A percentile compares a stretch with the other conserved stretches of the same genome.
Evolutionary conservation across 1,284 basidiomycete species (phyloP).

Genomic region (Trichosporon asahii): DNA sequence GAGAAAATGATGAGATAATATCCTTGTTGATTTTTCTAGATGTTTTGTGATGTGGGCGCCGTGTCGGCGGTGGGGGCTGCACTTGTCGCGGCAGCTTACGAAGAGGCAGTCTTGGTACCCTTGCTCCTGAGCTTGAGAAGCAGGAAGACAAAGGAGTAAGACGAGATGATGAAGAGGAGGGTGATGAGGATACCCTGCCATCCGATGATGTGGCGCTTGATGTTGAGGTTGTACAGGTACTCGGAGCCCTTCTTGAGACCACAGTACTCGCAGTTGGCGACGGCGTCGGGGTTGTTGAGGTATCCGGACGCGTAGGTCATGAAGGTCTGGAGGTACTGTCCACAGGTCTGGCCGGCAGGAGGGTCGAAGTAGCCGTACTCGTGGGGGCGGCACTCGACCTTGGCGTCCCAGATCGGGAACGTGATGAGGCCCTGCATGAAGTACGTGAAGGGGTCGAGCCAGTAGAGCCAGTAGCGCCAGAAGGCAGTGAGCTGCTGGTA

Average conservation of each 20-base stretch:
- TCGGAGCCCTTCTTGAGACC: slow-evolving; percentile 36
- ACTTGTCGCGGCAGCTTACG: background rate
- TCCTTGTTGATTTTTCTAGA: background rate
- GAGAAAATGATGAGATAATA: background rate
- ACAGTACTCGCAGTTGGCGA: slow-evolving; percentile 39
- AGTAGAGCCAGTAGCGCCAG: slow-evolving; percentile 43
- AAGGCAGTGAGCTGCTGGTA: slow-evolving; percentile 36
- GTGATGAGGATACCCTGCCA: slow-evolving; percentile 45
- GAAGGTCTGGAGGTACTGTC: slow-evolving; percentile 35
- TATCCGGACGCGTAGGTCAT: slow-evolving; percentile 32
- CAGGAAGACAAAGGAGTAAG: slow-evolving; percentile 37
- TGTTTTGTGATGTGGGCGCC: background rate
- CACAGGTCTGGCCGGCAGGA: slow-evolving; percentile 44
- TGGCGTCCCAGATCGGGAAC: slow-evolving; percentile 34
- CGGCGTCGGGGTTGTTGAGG: slow-evolving; percentile 37
- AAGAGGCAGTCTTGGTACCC: slow-evolving; percentile 31
- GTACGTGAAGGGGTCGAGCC: slow-evolving; percentile 43
- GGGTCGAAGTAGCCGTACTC: slow-evolving; percentile 46
- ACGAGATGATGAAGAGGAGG: slow-evolving; percentile 29
- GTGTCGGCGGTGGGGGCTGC: background rate
- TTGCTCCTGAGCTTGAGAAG: slow-evolving; percentile 40
- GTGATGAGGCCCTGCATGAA: slow-evolving; percentile 37
- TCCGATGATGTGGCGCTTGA: slow-evolving; percentile 31
- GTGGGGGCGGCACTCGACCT: slow-evolving; percentile 36
- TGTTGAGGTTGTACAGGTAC: slow-evolving; percentile 41